These are phyloP conservation scores for Crucihimalaya himalaica DNA, from an alignment of 345 rosid species.

Conservation along the genomic window DNA sequence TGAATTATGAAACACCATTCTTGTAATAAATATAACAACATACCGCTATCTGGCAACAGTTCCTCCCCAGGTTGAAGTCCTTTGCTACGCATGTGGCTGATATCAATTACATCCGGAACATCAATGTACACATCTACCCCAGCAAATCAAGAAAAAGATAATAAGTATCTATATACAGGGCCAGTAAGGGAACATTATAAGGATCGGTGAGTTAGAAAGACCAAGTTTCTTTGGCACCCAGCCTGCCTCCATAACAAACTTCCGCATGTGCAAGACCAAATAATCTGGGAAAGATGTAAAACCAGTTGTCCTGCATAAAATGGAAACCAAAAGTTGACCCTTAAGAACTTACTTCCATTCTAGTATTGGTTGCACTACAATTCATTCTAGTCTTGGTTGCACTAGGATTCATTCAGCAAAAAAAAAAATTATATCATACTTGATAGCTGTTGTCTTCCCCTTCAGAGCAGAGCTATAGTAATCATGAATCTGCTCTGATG, in stretches of 20 bases:
- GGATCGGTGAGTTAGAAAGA: slow-evolving; percentile 35
- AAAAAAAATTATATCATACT: slow-evolving; percentile 53
- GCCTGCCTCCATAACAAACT: slow-evolving; percentile 93
- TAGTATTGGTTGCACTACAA: neutral
- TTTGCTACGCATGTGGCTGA: slow-evolving; percentile 92
- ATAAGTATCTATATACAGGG: slow-evolving; percentile 22
- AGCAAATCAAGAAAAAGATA: slow-evolving; percentile 15
- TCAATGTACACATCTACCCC: slow-evolving; percentile 85
- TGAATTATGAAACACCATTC: slow-evolving; percentile 16
- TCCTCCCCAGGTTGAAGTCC: slow-evolving; percentile 96
- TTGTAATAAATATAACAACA: slow-evolving; percentile 15
- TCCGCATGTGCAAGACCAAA: slow-evolving; percentile 95
- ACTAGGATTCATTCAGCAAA: neutral
- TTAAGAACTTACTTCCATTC: neutral
- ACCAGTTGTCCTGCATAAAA: slow-evolving; percentile 75
- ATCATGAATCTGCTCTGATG: slow-evolving; percentile 78
- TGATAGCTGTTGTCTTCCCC: slow-evolving; percentile 82
- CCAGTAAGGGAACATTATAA: slow-evolving; percentile 22
- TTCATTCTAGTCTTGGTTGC: neutral
- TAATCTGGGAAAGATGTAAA: slow-evolving; percentile 96
- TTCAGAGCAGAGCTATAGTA: slow-evolving; percentile 91
- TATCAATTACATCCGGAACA: slow-evolving; percentile 93
- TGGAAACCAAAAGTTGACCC: slow-evolving; percentile 20
- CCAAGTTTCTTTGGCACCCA: slow-evolving; percentile 99
- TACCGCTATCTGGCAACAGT: slow-evolving; percentile 81